Percentiles rank a stretch among this genome's conserved stretches.
phyloP scores from a whole-genome alignment of 192 early-diverging fungal genomes.

The Umbelopsis sp. region DNA sequence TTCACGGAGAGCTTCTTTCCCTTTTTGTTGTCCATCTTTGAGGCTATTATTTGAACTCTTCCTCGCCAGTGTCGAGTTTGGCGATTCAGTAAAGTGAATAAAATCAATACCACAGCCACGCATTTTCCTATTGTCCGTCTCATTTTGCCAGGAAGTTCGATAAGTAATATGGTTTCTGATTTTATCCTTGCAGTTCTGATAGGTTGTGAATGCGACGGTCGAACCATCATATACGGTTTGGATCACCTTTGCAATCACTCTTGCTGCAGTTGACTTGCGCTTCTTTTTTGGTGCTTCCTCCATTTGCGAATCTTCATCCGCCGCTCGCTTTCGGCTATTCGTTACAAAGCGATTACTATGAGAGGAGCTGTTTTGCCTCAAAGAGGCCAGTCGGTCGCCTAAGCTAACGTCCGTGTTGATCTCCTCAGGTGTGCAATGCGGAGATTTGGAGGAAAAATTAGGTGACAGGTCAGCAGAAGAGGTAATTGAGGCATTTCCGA shows the following conservation, averaged over 20 bases:
- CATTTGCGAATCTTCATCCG: background rate
- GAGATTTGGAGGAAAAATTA: background rate
- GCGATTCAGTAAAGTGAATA: background rate
- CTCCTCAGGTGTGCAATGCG: background rate
- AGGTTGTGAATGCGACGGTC: background rate
- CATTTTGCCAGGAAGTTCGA: background rate
- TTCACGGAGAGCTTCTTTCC: background rate
- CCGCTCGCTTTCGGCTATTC: background rate
- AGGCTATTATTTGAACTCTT: background rate
- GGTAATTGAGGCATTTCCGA: background rate
- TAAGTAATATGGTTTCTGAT: background rate
- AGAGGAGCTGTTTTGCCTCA: background rate
- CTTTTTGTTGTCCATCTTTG: background rate
- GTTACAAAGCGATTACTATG: too few species aligned
- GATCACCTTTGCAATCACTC: background rate
- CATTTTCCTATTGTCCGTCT: background rate
- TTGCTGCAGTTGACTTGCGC: background rate
- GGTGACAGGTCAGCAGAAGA: constrained; percentile 6
- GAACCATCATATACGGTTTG: background rate
- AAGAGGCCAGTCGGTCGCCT: background rate
- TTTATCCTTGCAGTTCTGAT: background rate
- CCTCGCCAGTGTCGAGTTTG: background rate
- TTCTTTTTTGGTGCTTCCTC: background rate
- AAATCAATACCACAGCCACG: constrained; percentile 3
- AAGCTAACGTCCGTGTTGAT: background rate